Conservation (phyloP, 345 rosid species). For the Noccaea bulbosa region DNA sequence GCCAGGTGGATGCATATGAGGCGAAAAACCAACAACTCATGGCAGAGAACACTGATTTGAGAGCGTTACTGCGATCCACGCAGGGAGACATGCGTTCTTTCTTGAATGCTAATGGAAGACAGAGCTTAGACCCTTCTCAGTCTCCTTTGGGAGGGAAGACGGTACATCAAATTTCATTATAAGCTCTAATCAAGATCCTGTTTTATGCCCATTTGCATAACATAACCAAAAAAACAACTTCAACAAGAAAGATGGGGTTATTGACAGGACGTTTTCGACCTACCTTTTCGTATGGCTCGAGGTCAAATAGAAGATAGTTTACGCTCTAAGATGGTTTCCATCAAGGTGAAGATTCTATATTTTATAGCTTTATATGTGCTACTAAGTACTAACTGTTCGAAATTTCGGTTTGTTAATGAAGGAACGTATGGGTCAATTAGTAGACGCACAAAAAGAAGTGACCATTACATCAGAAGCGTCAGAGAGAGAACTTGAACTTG, state of each 20-base stretch:
- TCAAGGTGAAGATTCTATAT: slow-evolving; percentile 58
- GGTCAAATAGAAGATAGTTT: slow-evolving; percentile 97
- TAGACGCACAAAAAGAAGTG: slow-evolving; percentile 90
- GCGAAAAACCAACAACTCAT: slow-evolving; percentile 88
- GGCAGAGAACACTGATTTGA: slow-evolving; percentile 86
- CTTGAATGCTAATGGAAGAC: slow-evolving; percentile 76
- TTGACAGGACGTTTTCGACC: slow-evolving; percentile 85
- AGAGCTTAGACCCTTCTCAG: slow-evolving; percentile 63
- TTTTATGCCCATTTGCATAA: not conserved
- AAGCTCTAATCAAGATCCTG: slow-evolving; percentile 9
- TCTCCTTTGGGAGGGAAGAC: slow-evolving; percentile 99
- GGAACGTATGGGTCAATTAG: slow-evolving; percentile 77
- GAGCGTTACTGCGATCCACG: slow-evolving; percentile 87
- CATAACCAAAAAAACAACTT: not conserved
- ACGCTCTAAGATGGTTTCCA: slow-evolving; percentile 86
- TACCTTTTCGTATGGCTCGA: slow-evolving; percentile 93
- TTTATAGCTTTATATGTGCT: slow-evolving; percentile 4
- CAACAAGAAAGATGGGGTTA: not conserved
- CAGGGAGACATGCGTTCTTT: slow-evolving; percentile 98
- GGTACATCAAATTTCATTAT: slow-evolving; percentile 49
- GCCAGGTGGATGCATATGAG: slow-evolving; percentile 95
- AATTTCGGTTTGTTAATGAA: slow-evolving; percentile 17
- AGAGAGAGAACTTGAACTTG: slow-evolving; percentile 98
- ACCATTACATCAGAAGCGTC: slow-evolving; percentile 91
- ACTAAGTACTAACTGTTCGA: slow-evolving; percentile 3